Percentiles rank a stretch among this genome's conserved stretches.
Conservation (phyloP, 2,329 filamentous ascomycete genomes). For the Penicillium sp. region DNA sequence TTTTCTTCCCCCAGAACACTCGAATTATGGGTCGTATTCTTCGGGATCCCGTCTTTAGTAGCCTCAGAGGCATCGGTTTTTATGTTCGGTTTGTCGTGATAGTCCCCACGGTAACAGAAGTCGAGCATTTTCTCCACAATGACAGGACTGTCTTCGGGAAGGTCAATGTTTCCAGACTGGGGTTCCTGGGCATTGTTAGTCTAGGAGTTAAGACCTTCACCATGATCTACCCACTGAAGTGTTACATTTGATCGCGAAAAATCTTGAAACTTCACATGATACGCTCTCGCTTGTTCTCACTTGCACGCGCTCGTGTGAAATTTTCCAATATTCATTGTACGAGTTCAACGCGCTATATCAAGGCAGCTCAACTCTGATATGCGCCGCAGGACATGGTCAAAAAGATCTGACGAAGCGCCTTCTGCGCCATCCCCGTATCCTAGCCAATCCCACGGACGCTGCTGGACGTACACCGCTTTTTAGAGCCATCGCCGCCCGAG, state of each 20-base stretch:
- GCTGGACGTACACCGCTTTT: not conserved
- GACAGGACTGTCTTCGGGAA: no score
- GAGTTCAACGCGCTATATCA: not conserved
- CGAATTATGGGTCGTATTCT: no score
- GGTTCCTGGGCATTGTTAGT: no score
- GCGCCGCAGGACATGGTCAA: not conserved
- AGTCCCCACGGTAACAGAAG: no score
- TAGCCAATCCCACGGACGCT: not conserved
- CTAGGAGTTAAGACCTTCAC: no score
- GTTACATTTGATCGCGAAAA: not conserved
- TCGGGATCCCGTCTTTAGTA: no score
- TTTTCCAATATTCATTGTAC: not conserved
- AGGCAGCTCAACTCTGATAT: not conserved
- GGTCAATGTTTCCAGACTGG: no score
- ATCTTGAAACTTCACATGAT: not conserved
- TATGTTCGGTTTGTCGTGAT: no score
- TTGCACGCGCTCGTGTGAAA: not conserved
- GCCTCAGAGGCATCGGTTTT: no score
- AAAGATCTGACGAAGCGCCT: not conserved
- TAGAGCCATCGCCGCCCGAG: not conserved
- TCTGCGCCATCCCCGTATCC: not conserved
- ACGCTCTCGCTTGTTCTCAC: not conserved
- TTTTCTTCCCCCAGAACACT: no score
- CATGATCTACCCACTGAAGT: not conserved
- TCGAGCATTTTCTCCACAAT: no score